Base-by-base conservation (phyloP, 2,329 filamentous ascomycete species). In the Phyllosticta paracitricarpa region DNA sequence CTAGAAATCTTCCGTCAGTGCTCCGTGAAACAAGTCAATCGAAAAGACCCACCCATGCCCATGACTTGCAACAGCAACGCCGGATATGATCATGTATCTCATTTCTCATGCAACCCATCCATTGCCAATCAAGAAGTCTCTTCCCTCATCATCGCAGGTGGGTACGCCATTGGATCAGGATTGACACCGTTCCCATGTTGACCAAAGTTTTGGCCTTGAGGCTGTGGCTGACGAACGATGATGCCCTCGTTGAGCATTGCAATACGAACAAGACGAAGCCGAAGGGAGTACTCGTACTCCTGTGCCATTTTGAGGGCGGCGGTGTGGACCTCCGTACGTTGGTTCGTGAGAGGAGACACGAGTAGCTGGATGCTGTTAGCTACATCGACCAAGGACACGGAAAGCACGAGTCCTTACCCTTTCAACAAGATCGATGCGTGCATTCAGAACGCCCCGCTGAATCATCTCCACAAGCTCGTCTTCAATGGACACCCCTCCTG, bases 361-460 rank as follows among this genome's bases (percentile, higher is more conserved):
- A 97, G 82, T 1, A 95, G 78, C 81, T 89, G 14, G 25, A 12
- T 51, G 4, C 17, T 19, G 30, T 58, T 14, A 30, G 19, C 4
- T 0, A 54, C 5, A 51, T 17, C 17, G 14, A 51, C 7, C 17
- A n/a, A 24, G 22, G n/a, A 53, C 28, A 8, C 6, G 28, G 17
- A 24, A 30, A 10, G 8, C 24, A 24, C 9, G 28, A 19, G 10
- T 35, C 68, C 73, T 65, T 76, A 87, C 85, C 71, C 84, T 82
- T 67, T 94, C 88, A 63, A 95, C 90, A 0, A 89, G 83, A 71
- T 99, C 91, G 63, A 99, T 87, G 28, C 91, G 83, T 7, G 91
- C 91, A 65, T 91, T 81, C 10, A 99, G 77, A 0, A 81, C 81
- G 7, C 86, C 85, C 12, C 80, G 78, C 58, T 86, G 81, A 67